A percentile compares a stretch with the other conserved stretches of the same genome.
Conservation (phyloP, 306 rosid species). For the Pyrus betulifolia region DNA sequence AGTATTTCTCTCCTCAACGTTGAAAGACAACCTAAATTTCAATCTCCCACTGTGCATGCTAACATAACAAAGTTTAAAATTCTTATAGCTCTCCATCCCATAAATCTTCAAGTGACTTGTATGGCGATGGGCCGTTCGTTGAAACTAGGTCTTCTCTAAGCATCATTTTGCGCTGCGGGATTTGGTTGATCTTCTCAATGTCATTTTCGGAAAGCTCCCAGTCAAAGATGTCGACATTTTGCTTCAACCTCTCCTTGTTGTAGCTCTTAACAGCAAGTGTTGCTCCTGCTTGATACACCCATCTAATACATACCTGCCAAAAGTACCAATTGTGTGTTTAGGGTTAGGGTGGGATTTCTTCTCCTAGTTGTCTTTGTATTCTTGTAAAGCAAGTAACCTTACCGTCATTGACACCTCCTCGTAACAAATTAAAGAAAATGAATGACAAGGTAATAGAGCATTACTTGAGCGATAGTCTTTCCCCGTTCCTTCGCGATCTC, state of each 20-base stretch:
- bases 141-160: neutral
- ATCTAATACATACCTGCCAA: slow-evolving; percentile 30
- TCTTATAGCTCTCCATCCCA: slow-evolving; percentile 36
- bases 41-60: too few species aligned
- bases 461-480: slow-evolving; percentile 35
- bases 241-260: slow-evolving; percentile 37
- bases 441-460: neutral
- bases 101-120: slow-evolving; percentile 34
- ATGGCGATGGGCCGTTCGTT: slow-evolving; percentile 27
- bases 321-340: neutral
- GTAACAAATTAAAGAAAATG: too few species aligned
- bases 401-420: too few species aligned
- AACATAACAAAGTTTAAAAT: too few species aligned
- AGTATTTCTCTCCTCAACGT: too few species aligned
- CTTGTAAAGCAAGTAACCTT: neutral
- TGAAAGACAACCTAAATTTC: too few species aligned
- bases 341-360: too few species aligned
- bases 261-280: slow-evolving; percentile 37
- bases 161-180: slow-evolving; percentile 9
- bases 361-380: neutral
- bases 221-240: slow-evolving; percentile 41
- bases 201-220: slow-evolving; percentile 31
- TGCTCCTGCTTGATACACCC: slow-evolving; percentile 41
- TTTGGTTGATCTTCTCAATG: slow-evolving; percentile 17
- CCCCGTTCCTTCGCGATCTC: slow-evolving; percentile 35